Evolutionary conservation across 78 protist genomes (phyloP).

Genomic region (Blattamonas nauphoetae): DNA sequence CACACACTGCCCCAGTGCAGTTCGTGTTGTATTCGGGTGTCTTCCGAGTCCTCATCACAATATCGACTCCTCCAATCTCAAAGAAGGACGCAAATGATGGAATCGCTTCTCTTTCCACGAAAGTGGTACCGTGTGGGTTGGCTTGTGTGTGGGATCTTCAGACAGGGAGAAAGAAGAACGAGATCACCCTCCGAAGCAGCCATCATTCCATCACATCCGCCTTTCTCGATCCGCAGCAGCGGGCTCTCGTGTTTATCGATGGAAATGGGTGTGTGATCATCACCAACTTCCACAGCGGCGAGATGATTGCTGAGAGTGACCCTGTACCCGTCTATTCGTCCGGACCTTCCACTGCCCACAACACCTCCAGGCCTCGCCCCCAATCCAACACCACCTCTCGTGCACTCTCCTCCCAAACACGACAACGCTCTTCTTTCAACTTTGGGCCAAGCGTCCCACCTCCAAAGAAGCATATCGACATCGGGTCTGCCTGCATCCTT

Average conservation of each 20-base stretch:
- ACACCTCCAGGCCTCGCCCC: no score
- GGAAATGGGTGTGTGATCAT: not conserved
- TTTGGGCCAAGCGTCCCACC: no score
- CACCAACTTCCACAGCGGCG: not conserved
- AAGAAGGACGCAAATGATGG: no score
- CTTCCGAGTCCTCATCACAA: not conserved
- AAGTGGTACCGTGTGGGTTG: not conserved
- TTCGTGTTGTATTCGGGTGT: not conserved
- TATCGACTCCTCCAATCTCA: no score
- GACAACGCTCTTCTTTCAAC: no score
- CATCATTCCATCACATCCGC: not conserved
- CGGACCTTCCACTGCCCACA: no score
- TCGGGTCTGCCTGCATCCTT: no score
- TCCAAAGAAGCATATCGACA: no score
- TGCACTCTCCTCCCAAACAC: no score
- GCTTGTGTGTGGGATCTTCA: not conserved
- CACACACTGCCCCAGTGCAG: not conserved
- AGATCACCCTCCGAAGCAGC: not conserved
- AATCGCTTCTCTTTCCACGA: no score
- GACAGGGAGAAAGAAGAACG: not conserved
- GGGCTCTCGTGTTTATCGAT: not conserved
- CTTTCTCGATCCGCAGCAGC: not conserved
- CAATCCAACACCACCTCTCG: no score
- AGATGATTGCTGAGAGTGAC: not conserved
- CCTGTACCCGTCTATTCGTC: no score